Evolutionary conservation across 1,139 yeast genomes (phyloP), one percentile per base, ranked within the genome.

Genomic region (Blastobotrys malaysiensis): DNA sequence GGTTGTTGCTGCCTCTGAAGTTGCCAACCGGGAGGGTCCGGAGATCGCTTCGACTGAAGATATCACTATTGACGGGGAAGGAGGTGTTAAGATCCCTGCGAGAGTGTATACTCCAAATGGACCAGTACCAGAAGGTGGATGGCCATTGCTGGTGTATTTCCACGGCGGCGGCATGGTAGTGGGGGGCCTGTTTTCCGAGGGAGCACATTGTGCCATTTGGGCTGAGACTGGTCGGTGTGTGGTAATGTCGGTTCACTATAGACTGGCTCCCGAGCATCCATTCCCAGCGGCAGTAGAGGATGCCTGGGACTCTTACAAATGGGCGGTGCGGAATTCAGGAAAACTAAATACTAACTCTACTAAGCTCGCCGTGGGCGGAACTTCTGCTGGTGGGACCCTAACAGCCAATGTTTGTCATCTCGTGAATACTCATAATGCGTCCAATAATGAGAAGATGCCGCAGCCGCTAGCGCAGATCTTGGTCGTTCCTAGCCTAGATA

Each of bases 251-350:
- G 65, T 66, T 9, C 79, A 77, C 59, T 77, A 77, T 61, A 60
- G 80, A 44, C 63, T 76, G 52, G 81, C 80, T 0, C 82, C 82
- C 3, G 80, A 78, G 61, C 62, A 69, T 59, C 77, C 77, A 16
- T 78, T 69, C 59, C 82, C 82, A 1, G 78, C 80, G 6, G 72
- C 77, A 49, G 74, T 76, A 3, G 73, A 77, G n/a, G 82, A 78
- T 63, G 63, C 76, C 19, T 76, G 67, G 61, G 80, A 74, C 50
- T 65, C 73, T 7, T 56, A 66, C 9, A 36, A 64, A 22, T 62
- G 55, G 52, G 58, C 59, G 48, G 54, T 59, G n/a, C 56, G 54
- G 21, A 55, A 57, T 39, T 57, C 61, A 9, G 47, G 52, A 43
- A 65, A 58, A n/a, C 60, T 74, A 31, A 66, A 64, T 1, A 67